phyloP scores from a whole-genome alignment of 208 protist genomes.

The Leishmania martiniquensis region DNA sequence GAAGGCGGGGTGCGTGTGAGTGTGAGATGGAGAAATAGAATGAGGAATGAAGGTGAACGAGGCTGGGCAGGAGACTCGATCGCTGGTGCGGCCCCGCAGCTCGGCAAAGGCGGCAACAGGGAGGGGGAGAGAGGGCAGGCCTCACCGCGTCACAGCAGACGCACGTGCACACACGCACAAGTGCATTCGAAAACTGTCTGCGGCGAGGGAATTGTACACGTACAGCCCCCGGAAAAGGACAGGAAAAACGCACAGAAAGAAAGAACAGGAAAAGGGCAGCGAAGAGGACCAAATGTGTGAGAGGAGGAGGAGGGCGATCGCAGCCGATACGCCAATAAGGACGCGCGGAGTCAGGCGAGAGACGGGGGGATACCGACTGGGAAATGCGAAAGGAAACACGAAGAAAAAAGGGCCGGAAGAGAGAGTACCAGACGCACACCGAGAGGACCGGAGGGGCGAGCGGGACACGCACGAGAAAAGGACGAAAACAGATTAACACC shows the following conservation, averaged over 20 bases:
- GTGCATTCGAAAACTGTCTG: neutral
- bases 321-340: neutral
- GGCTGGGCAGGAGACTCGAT: neutral
- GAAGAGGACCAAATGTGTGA: neutral
- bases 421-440: neutral
- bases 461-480: neutral
- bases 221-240: neutral
- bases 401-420: neutral
- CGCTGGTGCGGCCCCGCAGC: neutral
- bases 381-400: neutral
- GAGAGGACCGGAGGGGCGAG: neutral
- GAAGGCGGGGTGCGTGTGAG: neutral
- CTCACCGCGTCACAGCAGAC: neutral
- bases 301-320: neutral
- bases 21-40: neutral
- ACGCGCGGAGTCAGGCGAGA: neutral
- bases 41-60: neutral
- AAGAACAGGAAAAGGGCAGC: conserved; percentile 1
- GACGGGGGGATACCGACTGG: neutral
- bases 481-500: neutral
- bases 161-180: neutral
- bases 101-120: neutral
- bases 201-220: neutral
- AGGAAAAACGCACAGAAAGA: neutral
- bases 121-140: neutral